Evolutionary conservation across 1,284 basidiomycete genomes (phyloP), one percentile per base, ranked within the genome.

Genomic region (Naganishia liquefaciens): DNA sequence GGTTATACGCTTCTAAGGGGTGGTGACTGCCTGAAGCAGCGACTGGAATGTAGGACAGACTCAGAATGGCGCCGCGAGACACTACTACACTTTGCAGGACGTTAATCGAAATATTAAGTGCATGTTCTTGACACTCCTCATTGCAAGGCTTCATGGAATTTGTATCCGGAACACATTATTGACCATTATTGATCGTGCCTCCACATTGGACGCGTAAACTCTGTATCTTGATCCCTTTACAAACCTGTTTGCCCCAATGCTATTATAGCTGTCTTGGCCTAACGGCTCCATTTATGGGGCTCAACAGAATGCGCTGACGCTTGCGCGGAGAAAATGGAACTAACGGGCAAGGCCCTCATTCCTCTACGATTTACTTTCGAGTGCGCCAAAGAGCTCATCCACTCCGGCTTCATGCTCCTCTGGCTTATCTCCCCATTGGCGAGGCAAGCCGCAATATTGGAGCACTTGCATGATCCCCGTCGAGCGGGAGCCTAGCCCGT

Each of bases 401-500:
- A 33, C 30, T 15, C 55, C 55, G 19, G 67, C 71, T 43, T 74
- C 70, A 30, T 71, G 70, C 40, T 70, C 70, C 6, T 75, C 60
- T 2, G 74, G 76, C 63, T 75, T 62, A 60, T 76, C 76, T 53
- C 74, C 77, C 70, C 71, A 76, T 55, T 71, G 58, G 50, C 76
- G 65, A 10, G 74, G 72, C 4, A 79, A 69, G 17, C 72, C 78
- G 61, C 76, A 78, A 39, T 65, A 66, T 27, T 71, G 69, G 54
- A 79, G 63, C 1, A 77, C 72, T 28, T 55, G 39, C 66, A 74
- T 70, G 33, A 78, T 64, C 5, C 77, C 65, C 11, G 58, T 28
- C 42, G 58, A 49, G 21, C 43, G 55, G 15, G 2, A 27, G 10
- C 43, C 39, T 68, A 58, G 15, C 64, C 55, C 3, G 53, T 63